Conservation (phyloP, 1,284 basidiomycete species). For the Termitomyces sp. region DNA sequence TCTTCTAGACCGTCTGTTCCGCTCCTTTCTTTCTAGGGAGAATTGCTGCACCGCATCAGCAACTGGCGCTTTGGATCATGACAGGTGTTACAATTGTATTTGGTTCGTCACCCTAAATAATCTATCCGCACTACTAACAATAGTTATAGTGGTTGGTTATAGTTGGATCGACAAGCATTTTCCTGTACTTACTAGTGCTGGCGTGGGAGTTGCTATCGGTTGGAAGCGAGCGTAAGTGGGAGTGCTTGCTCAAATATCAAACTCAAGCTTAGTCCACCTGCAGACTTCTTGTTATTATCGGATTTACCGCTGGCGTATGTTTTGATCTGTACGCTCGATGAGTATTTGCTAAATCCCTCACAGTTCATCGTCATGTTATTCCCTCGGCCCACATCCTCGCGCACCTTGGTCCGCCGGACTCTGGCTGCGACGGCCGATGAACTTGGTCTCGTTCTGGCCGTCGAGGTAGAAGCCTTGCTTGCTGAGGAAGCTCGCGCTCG, state of each 20-base stretch:
- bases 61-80: slow-evolving; percentile 31
- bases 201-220: slow-evolving; percentile 31
- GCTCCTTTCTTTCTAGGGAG: slow-evolving; percentile 30
- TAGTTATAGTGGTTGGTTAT: slow-evolving; percentile 29
- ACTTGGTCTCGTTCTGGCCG: slow-evolving; percentile 31
- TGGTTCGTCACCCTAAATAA: slow-evolving; percentile 17
- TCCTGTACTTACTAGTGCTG: slow-evolving; percentile 23
- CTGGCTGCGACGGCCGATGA: slow-evolving; percentile 30
- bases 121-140: background rate
- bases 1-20: slow-evolving; percentile 25
- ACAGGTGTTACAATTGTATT: slow-evolving; percentile 32
- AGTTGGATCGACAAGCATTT: slow-evolving; percentile 35
- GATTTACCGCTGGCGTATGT: slow-evolving; percentile 36
- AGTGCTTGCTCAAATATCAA: background rate
- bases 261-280: background rate
- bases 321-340: background rate
- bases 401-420: slow-evolving; percentile 34
- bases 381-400: slow-evolving; percentile 34
- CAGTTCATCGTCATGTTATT: slow-evolving; percentile 41
- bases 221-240: slow-evolving; percentile 36
- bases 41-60: slow-evolving; percentile 26
- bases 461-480: slow-evolving; percentile 37
- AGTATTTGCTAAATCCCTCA: background rate
- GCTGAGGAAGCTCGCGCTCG: slow-evolving; percentile 32
- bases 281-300: slow-evolving; percentile 37